phyloP scores from a whole-genome alignment of 2,329 filamentous ascomycete genomes.

The Passalora sequoiae region DNA sequence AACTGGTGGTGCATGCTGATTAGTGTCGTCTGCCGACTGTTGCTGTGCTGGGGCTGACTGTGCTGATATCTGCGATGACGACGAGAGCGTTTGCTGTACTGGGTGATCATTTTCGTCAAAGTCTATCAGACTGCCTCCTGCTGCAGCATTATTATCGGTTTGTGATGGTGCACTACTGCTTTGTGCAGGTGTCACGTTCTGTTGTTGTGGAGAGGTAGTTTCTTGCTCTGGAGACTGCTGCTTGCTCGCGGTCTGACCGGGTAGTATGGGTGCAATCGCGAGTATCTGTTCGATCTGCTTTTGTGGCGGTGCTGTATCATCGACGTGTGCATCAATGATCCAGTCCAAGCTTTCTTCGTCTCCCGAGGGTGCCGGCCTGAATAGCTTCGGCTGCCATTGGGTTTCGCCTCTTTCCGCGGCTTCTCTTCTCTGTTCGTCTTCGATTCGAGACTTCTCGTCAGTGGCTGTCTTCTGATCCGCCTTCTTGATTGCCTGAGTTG shows the following conservation, averaged over 20 bases:
- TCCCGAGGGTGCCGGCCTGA: conserved; percentile 61
- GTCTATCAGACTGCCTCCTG: conserved; percentile 47
- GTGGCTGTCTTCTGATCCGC: conserved; percentile 86
- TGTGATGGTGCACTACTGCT: background rate
- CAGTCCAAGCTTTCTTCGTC: conserved; percentile 82
- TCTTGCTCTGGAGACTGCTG: conserved; percentile 14
- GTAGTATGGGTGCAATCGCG: conserved; percentile 76
- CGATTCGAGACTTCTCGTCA: conserved; percentile 92
- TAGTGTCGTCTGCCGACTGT: conserved; percentile 4
- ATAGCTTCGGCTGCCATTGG: conserved; percentile 84
- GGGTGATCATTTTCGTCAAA: conserved; percentile 46
- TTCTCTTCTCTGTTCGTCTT: conserved; percentile 86
- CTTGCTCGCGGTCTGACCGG: conserved; percentile 58
- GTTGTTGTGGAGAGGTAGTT: conserved; percentile 19
- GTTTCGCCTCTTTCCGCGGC: conserved; percentile 72
- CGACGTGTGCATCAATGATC: conserved; percentile 82
- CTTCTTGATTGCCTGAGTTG: conserved; percentile 73
- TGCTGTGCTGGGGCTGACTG: conserved; percentile 10
- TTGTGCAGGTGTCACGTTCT: conserved; percentile 6
- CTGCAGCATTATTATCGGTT: conserved; percentile 13
- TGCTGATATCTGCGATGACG: conserved; percentile 1
- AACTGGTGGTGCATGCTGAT: conserved; percentile 6
- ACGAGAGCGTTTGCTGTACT: conserved; percentile 9
- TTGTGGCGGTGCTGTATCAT: conserved; percentile 57
- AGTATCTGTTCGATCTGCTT: conserved; percentile 77